Percentiles rank a stretch among this genome's conserved stretches.
Conservation (phyloP, 2,329 filamentous ascomycete genomes). For the Talaromyces sp. region DNA sequence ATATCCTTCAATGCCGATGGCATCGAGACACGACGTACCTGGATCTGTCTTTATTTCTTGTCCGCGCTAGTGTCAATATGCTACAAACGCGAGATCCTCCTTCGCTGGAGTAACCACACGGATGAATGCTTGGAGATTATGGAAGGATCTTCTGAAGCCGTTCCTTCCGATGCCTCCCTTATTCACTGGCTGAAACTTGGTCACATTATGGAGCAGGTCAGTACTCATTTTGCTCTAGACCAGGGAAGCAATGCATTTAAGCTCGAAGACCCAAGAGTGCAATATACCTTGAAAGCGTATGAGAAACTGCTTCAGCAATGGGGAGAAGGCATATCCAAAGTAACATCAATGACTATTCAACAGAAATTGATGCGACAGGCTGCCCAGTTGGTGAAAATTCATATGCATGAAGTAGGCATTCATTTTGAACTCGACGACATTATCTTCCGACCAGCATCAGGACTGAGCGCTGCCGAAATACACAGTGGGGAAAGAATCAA, state of each 20-base stretch:
- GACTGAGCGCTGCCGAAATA: background rate
- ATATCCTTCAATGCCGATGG: background rate
- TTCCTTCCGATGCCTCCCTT: background rate
- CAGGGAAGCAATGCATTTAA: background rate
- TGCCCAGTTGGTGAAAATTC: background rate
- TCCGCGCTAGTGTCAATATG: background rate
- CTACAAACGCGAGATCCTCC: background rate
- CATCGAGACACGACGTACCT: background rate
- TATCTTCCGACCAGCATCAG: background rate
- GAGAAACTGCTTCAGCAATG: background rate
- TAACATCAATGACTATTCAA: background rate
- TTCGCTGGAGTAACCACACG: slow-evolving; percentile 1
- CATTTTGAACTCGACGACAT: slow-evolving; percentile 2
- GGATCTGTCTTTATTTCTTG: background rate
- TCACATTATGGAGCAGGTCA: slow-evolving; percentile 1
- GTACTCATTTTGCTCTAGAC: background rate
- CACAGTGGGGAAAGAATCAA: background rate
- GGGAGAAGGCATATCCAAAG: background rate
- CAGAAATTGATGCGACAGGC: background rate
- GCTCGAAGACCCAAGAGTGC: background rate
- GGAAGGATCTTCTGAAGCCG: background rate
- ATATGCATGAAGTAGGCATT: background rate
- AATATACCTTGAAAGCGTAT: slow-evolving; percentile 1
- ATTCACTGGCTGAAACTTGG: background rate
- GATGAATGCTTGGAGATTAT: background rate